phyloP scores from a whole-genome alignment of 1,139 yeast genomes.

The Zygosaccharomyces pseudobailii region DNA sequence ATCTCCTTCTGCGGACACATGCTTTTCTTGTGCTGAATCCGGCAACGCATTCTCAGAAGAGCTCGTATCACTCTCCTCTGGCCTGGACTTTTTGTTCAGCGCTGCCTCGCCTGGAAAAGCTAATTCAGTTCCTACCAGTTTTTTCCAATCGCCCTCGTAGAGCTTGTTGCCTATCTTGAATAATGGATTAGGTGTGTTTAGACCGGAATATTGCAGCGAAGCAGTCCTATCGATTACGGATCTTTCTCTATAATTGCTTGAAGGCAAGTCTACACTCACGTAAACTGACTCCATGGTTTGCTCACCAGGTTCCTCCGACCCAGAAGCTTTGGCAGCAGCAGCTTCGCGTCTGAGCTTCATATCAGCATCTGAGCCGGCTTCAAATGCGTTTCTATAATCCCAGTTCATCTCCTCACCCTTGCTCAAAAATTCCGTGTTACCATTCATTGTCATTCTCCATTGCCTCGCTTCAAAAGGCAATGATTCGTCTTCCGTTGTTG shows the following conservation, averaged over 20 bases:
- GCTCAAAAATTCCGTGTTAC: conserved; percentile 59
- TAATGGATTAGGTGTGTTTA: conserved; percentile 48
- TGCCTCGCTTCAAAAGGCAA: conserved; percentile 21
- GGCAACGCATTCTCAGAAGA: neutral
- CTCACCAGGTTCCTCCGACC: conserved; percentile 5
- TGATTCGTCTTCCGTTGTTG: conserved; percentile 37
- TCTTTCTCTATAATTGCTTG: conserved; percentile 30
- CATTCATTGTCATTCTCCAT: conserved; percentile 62
- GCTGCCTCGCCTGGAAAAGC: conserved; percentile 35
- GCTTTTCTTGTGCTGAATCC: neutral
- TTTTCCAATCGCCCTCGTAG: conserved; percentile 74
- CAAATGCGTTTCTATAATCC: conserved; percentile 61
- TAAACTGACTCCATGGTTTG: conserved; percentile 34
- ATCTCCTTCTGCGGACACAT: conserved; percentile 4
- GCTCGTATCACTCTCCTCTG: neutral
- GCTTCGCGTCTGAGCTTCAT: conserved; percentile 45
- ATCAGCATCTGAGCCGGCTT: conserved; percentile 78
- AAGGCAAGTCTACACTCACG: conserved; percentile 43
- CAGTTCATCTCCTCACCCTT: conserved; percentile 91
- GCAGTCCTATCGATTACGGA: conserved; percentile 35
- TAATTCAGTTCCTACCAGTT: conserved; percentile 78
- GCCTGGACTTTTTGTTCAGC: conserved; percentile 13
- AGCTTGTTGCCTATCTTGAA: conserved; percentile 51
- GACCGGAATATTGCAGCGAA: conserved; percentile 47
- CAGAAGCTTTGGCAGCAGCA: conserved; percentile 7